Percentiles rank a stretch among this genome's conserved stretches.
These are phyloP conservation scores for Schizochytrium sp. DNA, from an alignment of 108 stramenopile genomes.

Conservation along the genomic window DNA sequence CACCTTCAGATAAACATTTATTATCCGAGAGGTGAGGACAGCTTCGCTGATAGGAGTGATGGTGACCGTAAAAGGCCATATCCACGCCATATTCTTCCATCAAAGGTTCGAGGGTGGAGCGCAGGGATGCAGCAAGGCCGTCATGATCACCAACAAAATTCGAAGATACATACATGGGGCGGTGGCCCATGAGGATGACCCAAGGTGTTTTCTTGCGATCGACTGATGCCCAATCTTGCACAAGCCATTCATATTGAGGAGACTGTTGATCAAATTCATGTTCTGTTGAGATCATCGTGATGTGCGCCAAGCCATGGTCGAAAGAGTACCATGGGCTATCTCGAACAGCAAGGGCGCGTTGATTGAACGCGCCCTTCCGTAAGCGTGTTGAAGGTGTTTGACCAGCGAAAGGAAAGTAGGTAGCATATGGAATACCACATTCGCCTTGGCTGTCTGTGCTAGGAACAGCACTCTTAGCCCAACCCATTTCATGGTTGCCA, in stretches of 20 bases:
- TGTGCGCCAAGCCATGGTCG: constrained; percentile 79
- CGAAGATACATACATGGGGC: constrained; percentile 79
- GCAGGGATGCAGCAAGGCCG: constrained; percentile 79
- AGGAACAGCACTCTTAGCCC: neutral
- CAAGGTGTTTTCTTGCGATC: constrained; percentile 84
- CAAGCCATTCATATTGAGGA: constrained; percentile 82
- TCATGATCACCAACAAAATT: constrained; percentile 82
- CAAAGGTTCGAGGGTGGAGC: constrained; percentile 83
- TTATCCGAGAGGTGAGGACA: constrained; percentile 72
- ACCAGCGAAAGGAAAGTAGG: constrained; percentile 34
- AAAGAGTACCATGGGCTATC: constrained; percentile 15
- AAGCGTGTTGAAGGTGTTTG: neutral
- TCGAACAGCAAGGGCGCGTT: neutral
- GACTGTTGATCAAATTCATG: constrained; percentile 77
- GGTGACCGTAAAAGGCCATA: constrained; percentile 87
- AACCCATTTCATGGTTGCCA: constrained; percentile 82
- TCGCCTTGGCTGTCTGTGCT: constrained; percentile 51
- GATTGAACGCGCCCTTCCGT: neutral
- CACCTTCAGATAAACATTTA: neutral
- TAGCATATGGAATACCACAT: constrained; percentile 33
- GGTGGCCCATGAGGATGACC: constrained; percentile 84
- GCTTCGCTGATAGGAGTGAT: constrained; percentile 90
- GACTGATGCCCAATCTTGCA: constrained; percentile 76
- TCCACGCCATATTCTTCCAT: constrained; percentile 86
- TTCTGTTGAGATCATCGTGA: constrained; percentile 83